Evolutionary conservation across 495 filamentous ascomycete genomes (phyloP), one percentile per base, ranked within the genome.

Genomic region (Glarea lozoyensis): DNA sequence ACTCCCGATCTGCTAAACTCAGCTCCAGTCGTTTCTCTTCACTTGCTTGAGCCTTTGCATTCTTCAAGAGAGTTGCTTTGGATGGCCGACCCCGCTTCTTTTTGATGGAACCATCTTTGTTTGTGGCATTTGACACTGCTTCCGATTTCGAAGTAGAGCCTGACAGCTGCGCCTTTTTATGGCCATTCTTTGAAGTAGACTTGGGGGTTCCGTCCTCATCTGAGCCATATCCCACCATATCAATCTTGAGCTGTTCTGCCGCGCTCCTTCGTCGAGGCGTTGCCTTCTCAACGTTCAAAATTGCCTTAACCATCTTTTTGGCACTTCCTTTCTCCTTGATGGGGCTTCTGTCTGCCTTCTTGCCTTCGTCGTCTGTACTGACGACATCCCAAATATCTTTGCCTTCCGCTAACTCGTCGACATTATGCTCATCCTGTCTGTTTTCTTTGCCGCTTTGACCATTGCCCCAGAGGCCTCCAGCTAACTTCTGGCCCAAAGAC

Each of bases 21-120:
- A 55, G 24, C 25, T 24, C 31, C 10, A 48, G 36, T n/a, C 44
- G n/a, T 22, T 17, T 37, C 18, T 37, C 53, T 29, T 51, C 31
- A 3, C 42, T 50, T 7, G 52, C 44, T 16, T 46, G 22, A 11
- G 38, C 19, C 17, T 48, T 45, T 15, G 32, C 52, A 7, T 48
- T 42, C 31, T 42, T 55, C 19, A 55, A 39, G 10, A 51, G 31
- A 23, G 42, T 32, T 0, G 30, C 25, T 29, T 55, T 55, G 16
- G 40, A 32, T 35, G 48, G 47, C 17, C 37, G 30, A 9, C 43
- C 45, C 12, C 15, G 43, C 19, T 31, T 23, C 7, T 40, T 31
- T 10, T 38, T 38, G n/a, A n/a, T n/a, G n/a, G n/a, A n/a, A n/a
- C n/a, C n/a, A n/a, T 37, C 23, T 3, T n/a, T 19, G 6, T 22